Evolutionary conservation across 2,329 filamentous ascomycete species (phyloP), one percentile per base, ranked within the genome.

Genomic region (Podosphaera fusca): DNA sequence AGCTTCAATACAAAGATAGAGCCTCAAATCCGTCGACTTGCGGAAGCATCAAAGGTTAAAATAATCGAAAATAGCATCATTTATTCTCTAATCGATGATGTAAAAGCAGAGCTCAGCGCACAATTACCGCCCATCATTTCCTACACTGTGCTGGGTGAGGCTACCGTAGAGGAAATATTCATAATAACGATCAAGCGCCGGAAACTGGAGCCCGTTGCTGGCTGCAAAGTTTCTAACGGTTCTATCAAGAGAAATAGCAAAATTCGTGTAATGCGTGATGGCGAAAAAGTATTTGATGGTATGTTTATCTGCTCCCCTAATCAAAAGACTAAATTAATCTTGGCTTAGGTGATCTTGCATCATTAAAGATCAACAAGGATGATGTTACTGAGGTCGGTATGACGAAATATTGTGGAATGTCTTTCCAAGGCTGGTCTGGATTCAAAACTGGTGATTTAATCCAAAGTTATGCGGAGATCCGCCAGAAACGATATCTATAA

Each of bases 311-410:
- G 51, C 55, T 30, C 73, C 63, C 55, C 54, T 59, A 53, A 34
- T 53, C 31, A 8, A 12, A 33, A 14, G 55, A 33, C 45, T 53
- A 21, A 21, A 7, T 42, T 61, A 65, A 57, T 57, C 47, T 46
- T 0, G 36, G 30, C 58, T 34, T 58, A 95, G 90, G 89, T 62
- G 76, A 76, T 55, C 78, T 96, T 49, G 76, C 80, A 21, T 86
- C 86, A 1, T 79, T 98, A 58, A 95, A 92, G 72, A 85, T 94
- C 65, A 80, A 85, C 68, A 95, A 96, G 75, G 94, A 94, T 68
- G 87, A 95, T 62, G 85, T 92, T 35, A 73, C 74, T 51, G 87
- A 95, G 66, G 92, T 94, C 81, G 81, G 81, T 64, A 96, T 94
- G 71, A 89, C 88, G 58, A 80, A 77, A n/a, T 92, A 98, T 70